A percentile compares a stretch with the other conserved stretches of the same genome.
Conservation (phyloP, 257 asterid species). For the Forsythia viridissima region DNA sequence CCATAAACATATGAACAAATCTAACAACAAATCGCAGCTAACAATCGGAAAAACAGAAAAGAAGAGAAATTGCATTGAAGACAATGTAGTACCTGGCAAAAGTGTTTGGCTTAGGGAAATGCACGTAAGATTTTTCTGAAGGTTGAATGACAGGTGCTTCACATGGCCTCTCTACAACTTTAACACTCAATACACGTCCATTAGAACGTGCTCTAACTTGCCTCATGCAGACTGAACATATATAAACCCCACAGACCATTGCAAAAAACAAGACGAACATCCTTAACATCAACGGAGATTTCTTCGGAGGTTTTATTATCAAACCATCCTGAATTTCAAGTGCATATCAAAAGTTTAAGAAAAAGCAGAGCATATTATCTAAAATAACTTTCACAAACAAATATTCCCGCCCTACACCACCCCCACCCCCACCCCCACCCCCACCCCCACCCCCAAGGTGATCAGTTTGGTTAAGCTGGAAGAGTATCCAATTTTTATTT, state of each 20-base stretch:
- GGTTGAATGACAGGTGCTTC: constrained; percentile 46
- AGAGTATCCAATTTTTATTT: neutral
- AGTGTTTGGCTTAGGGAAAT: constrained; percentile 78
- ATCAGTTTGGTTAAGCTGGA: constrained; percentile 20
- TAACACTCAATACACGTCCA: constrained; percentile 35
- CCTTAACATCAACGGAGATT: constrained; percentile 59
- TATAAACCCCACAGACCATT: constrained; percentile 76
- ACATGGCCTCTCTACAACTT: constrained; percentile 59
- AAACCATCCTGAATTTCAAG: constrained; percentile 65
- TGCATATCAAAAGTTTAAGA: constrained; percentile 19
- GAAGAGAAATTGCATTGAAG: neutral
- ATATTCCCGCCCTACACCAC: neutral
- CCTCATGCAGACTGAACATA: constrained; percentile 71
- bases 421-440: too few relatives aligned
- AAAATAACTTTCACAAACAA: neutral
- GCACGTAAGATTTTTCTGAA: constrained; percentile 58
- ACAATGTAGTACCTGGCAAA: constrained; percentile 58
- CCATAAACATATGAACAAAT: constrained; percentile 11
- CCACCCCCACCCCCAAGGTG: neutral
- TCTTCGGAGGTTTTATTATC: constrained; percentile 57
- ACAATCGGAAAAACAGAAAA: neutral
- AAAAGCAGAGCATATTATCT: neutral
- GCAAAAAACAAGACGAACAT: constrained; percentile 72
- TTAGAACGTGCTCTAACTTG: constrained; percentile 48
- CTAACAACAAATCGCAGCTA: neutral